A percentile compares a stretch with the other conserved stretches of the same genome.
Conservation (phyloP, 2,329 filamentous ascomycete genomes). For the Alternaria arbusti region DNA sequence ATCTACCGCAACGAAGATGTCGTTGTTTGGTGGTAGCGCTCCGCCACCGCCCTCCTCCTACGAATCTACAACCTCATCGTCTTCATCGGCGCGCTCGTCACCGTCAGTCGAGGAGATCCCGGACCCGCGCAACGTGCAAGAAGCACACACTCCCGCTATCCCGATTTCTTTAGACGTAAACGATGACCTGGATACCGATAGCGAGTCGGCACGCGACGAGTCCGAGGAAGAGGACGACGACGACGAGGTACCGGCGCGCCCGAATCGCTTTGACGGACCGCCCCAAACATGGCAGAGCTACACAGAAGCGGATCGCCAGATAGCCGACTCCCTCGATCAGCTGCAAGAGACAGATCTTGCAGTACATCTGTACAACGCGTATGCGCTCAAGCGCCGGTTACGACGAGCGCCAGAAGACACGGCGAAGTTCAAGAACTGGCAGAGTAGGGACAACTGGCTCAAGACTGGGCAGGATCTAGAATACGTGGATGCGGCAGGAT, state of each 20-base stretch:
- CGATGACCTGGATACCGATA: conserved; percentile 25
- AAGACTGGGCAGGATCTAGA: conserved; percentile 37
- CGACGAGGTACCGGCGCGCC: conserved; percentile 39
- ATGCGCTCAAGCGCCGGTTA: conserved; percentile 67
- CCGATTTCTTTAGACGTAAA: conserved; percentile 2
- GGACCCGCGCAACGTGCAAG: conserved; percentile 10
- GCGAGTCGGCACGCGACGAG: conserved; percentile 16
- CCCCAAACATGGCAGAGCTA: conserved; percentile 69
- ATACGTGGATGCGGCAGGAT: conserved; percentile 32
- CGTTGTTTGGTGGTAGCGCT: conserved; percentile 43
- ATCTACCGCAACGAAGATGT: conserved; percentile 42
- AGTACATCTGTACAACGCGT: conserved; percentile 80
- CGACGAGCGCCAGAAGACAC: conserved; percentile 22
- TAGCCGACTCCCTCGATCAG: conserved; percentile 68
- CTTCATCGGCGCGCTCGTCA: conserved; percentile 7
- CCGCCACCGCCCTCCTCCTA: conserved; percentile 18
- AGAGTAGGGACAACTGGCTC: conserved; percentile 51
- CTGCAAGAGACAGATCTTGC: conserved; percentile 71
- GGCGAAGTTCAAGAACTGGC: conserved; percentile 38
- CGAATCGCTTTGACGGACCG: conserved; percentile 75
- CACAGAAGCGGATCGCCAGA: conserved; percentile 67
- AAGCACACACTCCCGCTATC: conserved; percentile 12
- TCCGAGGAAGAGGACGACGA: conserved; percentile 7
- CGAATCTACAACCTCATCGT: conserved; percentile 16
- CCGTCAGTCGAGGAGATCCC: conserved; percentile 6